phyloP scores from a whole-genome alignment of 176 grass and related monocot genomes.

The Triticum turgidum region DNA sequence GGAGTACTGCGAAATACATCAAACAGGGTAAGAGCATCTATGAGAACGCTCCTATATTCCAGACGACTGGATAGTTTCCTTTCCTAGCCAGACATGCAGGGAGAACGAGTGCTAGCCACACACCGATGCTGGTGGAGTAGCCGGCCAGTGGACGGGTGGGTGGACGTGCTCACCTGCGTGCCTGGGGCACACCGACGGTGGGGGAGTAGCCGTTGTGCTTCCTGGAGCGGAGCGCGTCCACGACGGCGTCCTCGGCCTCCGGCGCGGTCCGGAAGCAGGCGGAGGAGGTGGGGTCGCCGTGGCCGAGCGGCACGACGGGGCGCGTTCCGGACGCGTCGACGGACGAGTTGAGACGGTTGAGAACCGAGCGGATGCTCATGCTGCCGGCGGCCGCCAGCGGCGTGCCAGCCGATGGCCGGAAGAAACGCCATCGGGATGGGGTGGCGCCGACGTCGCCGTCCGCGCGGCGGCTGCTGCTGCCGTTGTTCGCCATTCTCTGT shows the following conservation, averaged over 20 bases:
- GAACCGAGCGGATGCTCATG: conserved; percentile 52
- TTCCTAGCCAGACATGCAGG: no score
- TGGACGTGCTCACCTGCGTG: conserved; percentile 46
- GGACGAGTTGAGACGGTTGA: conserved; percentile 31
- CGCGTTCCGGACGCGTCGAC: conserved; percentile 33
- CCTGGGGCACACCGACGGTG: conserved; percentile 34
- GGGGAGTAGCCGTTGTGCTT: conserved; percentile 57
- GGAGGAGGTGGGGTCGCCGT: conserved; percentile 62
- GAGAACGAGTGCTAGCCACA: no score
- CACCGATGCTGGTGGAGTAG: no score
- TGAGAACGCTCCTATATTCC: background rate
- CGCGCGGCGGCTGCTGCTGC: background rate
- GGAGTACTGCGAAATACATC: background rate
- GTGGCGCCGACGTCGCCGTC: background rate
- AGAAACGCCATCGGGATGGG: conserved; percentile 50
- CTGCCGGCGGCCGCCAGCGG: conserved; percentile 22
- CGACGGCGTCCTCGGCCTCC: conserved; percentile 67
- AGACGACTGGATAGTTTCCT: no score
- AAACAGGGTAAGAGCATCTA: background rate
- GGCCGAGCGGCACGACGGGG: conserved; percentile 52
- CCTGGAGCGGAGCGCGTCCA: conserved; percentile 52
- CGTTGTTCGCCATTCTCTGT: conserved; percentile 39
- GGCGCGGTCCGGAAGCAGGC: conserved; percentile 67
- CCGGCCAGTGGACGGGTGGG: no score
- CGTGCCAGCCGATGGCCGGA: background rate